These are phyloP conservation scores for Wilcoxina mikolae DNA, from an alignment of 495 filamentous ascomycete species.

Conservation along the genomic window DNA sequence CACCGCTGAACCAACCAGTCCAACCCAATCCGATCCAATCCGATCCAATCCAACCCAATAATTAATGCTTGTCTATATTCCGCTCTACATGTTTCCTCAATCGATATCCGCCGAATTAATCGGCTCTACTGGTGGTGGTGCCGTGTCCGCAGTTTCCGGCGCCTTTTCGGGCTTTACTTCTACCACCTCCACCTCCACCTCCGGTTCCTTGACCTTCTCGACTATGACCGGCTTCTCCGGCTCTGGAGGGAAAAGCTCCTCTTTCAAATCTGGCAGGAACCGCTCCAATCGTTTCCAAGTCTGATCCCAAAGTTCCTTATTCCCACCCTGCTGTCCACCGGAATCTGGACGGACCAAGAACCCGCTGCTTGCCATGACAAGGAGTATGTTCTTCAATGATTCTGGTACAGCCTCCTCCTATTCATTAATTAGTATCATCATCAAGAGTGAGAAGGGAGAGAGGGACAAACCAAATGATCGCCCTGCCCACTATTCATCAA, in stretches of 20 bases:
- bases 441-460: neutral
- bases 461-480: constrained; percentile 59
- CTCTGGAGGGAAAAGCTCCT: constrained; percentile 28
- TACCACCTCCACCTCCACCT: neutral
- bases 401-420: constrained; percentile 93
- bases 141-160: neutral
- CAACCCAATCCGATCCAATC: no score
- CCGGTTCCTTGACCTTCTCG: neutral
- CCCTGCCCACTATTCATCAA: constrained; percentile 94
- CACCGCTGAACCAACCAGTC: no score
- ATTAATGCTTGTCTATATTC: no score
- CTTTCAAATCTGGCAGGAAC: constrained; percentile 65
- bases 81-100: no score
- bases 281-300: constrained; percentile 83
- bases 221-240: neutral
- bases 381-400: constrained; percentile 85
- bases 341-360: constrained; percentile 62
- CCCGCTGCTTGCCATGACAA: constrained; percentile 86
- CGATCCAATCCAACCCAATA: no score
- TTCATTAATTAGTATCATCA: constrained; percentile 6
- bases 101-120: neutral
- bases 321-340: constrained; percentile 39
- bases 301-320: constrained; percentile 54
- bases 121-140: neutral
- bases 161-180: neutral